Evolutionary conservation across 208 protist genomes (phyloP).

Genomic region (Tritrichomonas musculus): DNA sequence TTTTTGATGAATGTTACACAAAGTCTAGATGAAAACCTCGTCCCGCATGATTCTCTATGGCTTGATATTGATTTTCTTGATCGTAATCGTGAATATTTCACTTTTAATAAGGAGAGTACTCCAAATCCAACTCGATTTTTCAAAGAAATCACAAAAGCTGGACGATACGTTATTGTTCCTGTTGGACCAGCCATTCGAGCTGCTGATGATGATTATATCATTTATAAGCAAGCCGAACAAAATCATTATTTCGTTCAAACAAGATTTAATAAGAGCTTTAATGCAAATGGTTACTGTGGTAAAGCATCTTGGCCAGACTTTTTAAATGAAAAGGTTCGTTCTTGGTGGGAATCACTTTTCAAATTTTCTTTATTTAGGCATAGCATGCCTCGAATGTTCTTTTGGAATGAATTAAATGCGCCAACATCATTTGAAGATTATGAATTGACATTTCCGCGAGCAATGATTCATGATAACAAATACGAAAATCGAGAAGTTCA

Average conservation of each 20-base stretch:
- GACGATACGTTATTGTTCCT: not conserved
- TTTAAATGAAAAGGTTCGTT: slow-evolving; percentile 69
- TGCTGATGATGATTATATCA: not conserved
- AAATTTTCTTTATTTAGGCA: slow-evolving; percentile 47
- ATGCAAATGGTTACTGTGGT: slow-evolving; percentile 91
- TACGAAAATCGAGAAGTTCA: slow-evolving; percentile 87
- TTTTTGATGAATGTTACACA: slow-evolving; percentile 61
- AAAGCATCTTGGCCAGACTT: slow-evolving; percentile 78
- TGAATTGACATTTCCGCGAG: slow-evolving; percentile 75
- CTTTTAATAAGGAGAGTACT: not conserved
- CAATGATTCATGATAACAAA: slow-evolving; percentile 63
- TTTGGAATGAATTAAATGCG: slow-evolving; percentile 99
- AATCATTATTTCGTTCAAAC: not conserved
- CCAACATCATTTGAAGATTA: too few relatives aligned
- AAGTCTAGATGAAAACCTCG: slow-evolving; percentile 28
- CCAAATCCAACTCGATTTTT: not conserved
- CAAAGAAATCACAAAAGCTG: not conserved
- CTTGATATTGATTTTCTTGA: slow-evolving; percentile 98
- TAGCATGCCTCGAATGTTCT: slow-evolving; percentile 73
- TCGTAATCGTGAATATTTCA: slow-evolving; percentile 74
- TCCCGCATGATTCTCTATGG: slow-evolving; percentile 84
- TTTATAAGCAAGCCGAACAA: not conserved
- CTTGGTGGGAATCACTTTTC: slow-evolving; percentile 36
- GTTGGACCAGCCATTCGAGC: not conserved
- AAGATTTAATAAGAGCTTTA: slow-evolving; percentile 60